Percentiles rank a stretch among this genome's conserved stretches.
Evolutionary conservation across 2,329 filamentous ascomycete species (phyloP).

Genomic region (Orbilia brochopaga): DNA sequence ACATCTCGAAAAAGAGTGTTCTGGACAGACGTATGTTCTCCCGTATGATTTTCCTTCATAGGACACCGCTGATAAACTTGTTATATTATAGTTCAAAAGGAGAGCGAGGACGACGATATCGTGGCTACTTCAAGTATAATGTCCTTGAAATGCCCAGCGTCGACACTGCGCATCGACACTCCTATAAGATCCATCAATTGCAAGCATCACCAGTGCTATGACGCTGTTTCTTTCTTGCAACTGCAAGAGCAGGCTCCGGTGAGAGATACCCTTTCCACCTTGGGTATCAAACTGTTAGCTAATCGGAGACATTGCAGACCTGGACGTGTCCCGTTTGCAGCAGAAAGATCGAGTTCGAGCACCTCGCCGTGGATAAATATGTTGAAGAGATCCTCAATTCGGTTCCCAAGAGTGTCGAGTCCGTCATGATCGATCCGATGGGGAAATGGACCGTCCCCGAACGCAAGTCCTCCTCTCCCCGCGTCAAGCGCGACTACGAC

Average conservation of each 20-base stretch:
- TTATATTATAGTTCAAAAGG: slow-evolving; percentile 69
- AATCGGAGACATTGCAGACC: slow-evolving; percentile 60
- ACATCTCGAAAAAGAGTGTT: slow-evolving; percentile 80
- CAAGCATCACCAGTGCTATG: slow-evolving; percentile 92
- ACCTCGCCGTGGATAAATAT: slow-evolving; percentile 87
- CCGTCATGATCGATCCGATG: slow-evolving; percentile 87
- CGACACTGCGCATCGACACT: slow-evolving; percentile 77
- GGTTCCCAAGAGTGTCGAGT: slow-evolving; percentile 74
- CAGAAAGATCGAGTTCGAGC: slow-evolving; percentile 79
- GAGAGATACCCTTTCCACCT: slow-evolving; percentile 7
- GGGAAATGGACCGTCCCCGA: slow-evolving; percentile 71
- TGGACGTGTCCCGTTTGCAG: slow-evolving; percentile 97
- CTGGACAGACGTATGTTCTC: slow-evolving; percentile 75
- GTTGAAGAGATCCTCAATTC: slow-evolving; percentile 82
- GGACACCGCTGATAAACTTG: neutral
- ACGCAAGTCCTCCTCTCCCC: slow-evolving; percentile 53
- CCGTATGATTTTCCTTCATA: neutral
- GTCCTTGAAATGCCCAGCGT: slow-evolving; percentile 90
- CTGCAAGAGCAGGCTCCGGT: slow-evolving; percentile 88
- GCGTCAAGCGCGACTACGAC: slow-evolving; percentile 35
- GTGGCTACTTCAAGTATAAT: slow-evolving; percentile 85
- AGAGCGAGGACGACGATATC: slow-evolving; percentile 77
- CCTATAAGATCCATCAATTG: slow-evolving; percentile 82
- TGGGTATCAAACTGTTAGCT: neutral
- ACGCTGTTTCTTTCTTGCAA: slow-evolving; percentile 88